Percentiles rank a stretch among this genome's conserved stretches.
These are phyloP conservation scores for Canna indica DNA, from an alignment of 176 grass and related monocot genomes.

Conservation along the genomic window DNA sequence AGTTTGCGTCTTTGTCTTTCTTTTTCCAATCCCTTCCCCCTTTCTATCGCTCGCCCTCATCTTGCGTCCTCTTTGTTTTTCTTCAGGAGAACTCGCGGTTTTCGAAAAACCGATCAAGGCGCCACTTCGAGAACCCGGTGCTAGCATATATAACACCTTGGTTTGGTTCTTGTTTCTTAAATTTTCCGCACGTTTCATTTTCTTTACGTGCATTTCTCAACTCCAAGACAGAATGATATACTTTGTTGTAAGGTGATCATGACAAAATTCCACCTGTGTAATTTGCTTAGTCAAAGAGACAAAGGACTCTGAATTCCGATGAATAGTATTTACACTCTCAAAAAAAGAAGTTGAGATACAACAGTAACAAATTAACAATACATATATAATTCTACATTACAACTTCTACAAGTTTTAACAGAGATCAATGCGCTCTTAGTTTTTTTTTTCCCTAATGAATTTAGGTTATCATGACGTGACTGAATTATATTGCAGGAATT, in stretches of 20 bases:
- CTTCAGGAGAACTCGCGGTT: conserved; percentile 6
- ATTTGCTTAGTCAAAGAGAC: too few relatives aligned
- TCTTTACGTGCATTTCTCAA: background rate
- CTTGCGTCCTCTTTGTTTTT: background rate
- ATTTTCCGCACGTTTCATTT: background rate
- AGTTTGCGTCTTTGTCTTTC: background rate
- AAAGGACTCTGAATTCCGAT: too few relatives aligned
- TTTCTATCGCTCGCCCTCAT: background rate
- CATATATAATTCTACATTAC: too few relatives aligned
- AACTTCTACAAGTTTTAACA: too few relatives aligned
- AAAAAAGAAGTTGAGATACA: too few relatives aligned
- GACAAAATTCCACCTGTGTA: too few relatives aligned
- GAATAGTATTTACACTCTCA: too few relatives aligned
- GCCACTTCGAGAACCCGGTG: conserved; percentile 61
- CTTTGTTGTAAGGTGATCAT: background rate
- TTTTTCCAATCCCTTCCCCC: background rate
- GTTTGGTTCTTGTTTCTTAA: conserved; percentile 18
- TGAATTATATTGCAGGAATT: conserved; percentile 53
- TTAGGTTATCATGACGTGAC: background rate
- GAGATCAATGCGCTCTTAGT: too few relatives aligned
- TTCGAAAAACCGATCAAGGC: conserved; percentile 47
- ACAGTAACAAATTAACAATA: too few relatives aligned
- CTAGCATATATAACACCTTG: conserved; percentile 86
- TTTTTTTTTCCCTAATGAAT: background rate
- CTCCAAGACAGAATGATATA: background rate